Percentiles rank a stretch among this genome's conserved stretches.
phyloP scores from a whole-genome alignment of 176 grass and related monocot species.

The Phoenix dactylifera region DNA sequence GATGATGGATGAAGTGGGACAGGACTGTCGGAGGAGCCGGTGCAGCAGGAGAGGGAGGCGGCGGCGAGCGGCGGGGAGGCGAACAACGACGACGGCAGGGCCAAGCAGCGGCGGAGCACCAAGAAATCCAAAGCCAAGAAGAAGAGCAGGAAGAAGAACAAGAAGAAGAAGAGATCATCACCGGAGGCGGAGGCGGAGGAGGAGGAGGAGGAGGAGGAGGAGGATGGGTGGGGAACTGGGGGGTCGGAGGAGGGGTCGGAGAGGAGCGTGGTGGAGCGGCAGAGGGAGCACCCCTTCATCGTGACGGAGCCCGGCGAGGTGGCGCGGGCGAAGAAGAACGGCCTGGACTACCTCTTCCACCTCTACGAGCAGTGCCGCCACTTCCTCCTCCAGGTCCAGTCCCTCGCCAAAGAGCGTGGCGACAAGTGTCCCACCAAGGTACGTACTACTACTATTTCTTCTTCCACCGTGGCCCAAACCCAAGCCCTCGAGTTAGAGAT shows the following conservation, averaged over 20 bases:
- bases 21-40: constrained; percentile 26
- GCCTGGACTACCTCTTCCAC: constrained; percentile 96
- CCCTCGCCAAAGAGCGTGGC: constrained; percentile 62
- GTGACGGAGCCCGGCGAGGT: constrained; percentile 98
- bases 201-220: constrained; percentile 30
- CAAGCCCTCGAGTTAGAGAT: too few relatives aligned
- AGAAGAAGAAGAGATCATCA: constrained; percentile 26
- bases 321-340: constrained; percentile 96
- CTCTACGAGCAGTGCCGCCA: constrained; percentile 96
- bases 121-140: not conserved
- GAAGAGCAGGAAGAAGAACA: not conserved
- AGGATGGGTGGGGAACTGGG: constrained; percentile 20
- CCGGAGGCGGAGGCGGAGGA: constrained; percentile 27
- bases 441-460: constrained; percentile 18
- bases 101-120: not conserved
- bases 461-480: not conserved
- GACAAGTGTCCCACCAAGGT: constrained; percentile 99
- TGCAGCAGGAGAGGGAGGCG: constrained; percentile 25
- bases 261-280: constrained; percentile 30
- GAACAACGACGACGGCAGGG: not conserved
- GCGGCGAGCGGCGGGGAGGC: constrained; percentile 15
- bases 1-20: constrained; percentile 15
- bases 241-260: constrained; percentile 47
- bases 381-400: constrained; percentile 93
- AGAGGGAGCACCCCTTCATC: constrained; percentile 95